These are phyloP conservation scores for Trichoderma reesei DNA, from an alignment of 495 filamentous ascomycete genomes.

Conservation along the genomic window DNA sequence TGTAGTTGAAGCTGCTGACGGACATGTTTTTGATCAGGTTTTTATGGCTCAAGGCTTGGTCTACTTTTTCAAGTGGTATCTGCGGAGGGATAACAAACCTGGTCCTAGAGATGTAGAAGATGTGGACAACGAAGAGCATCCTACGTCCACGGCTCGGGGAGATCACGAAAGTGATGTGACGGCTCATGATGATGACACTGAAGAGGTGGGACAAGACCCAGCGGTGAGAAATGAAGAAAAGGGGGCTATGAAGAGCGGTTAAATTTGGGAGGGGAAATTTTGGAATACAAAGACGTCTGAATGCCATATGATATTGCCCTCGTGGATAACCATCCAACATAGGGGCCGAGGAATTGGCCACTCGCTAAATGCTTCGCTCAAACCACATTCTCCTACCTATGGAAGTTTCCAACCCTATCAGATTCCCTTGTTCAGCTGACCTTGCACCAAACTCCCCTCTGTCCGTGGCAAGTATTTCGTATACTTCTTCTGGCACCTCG, in stretches of 20 bases:
- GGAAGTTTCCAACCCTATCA: too few relatives aligned
- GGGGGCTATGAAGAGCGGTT: background rate
- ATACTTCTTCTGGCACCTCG: too few relatives aligned
- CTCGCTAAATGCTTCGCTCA: too few relatives aligned
- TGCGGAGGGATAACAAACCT: constrained; percentile 23
- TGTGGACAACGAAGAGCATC: constrained; percentile 12
- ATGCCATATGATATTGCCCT: too few relatives aligned
- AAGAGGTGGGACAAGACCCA: background rate
- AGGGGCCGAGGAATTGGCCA: too few relatives aligned
- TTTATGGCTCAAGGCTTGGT: constrained; percentile 47
- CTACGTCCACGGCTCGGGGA: background rate
- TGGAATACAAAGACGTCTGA: too few relatives aligned
- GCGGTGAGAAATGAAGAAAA: background rate
- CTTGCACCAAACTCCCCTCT: too few relatives aligned
- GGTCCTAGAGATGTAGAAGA: background rate
- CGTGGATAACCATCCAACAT: too few relatives aligned
- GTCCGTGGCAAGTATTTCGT: too few relatives aligned
- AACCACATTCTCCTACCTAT: too few relatives aligned
- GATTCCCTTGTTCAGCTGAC: too few relatives aligned
- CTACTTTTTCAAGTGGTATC: constrained; percentile 41
- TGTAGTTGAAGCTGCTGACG: background rate
- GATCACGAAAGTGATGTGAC: background rate
- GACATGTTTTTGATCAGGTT: constrained; percentile 18
- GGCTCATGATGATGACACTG: background rate
- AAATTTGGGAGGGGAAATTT: background rate